Base-by-base conservation (phyloP, 495 filamentous ascomycete species). In the Penicillium taxi region DNA sequence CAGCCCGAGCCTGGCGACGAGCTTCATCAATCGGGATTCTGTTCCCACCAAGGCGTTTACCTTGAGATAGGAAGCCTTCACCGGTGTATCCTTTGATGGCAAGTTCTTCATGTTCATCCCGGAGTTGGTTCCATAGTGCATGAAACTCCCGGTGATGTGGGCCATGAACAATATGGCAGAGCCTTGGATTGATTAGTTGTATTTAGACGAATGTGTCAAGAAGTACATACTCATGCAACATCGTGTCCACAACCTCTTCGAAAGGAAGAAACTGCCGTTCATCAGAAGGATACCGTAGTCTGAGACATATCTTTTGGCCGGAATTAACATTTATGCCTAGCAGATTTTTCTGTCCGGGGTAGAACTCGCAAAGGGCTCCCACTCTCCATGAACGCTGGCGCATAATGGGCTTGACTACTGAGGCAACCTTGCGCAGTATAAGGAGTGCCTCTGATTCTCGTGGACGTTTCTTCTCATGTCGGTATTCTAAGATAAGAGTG, bases 341-440 rank as follows among this genome's bases (percentile, higher is more conserved):
- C 0, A 96, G 73, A 36, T 84, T 86, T 5, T 62, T 56, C 46
- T 93, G 68, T 2, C 72, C 64, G 0, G 90, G 91, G 42, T 81
- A 84, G 59, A 98, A 93, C 56, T 96, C 91, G 17, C 76, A 75
- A 11, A 98, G 74, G 26, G 80, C 75, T 5, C 76, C 74, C 14
- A 98, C 85, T 43, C 61, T 80, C 85, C 88, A 98, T 16, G 68
- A 69, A 27, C 86, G 73, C 33, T 84, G 84, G 43, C 85, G 70
- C 90, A 96, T 96, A 36, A 98, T 84, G 9, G 91, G 91, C 58
- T 95, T 98, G 27, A 96, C 89, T 9, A 94, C 58, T 9, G 86
- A 91, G 12, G 88, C 86, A 15, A 94, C 70, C 58, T 86, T 89
- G 42, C 77, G 82, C 9, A 96, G 70, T 26, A 75, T 76, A n/a